A percentile compares a stretch with the other conserved stretches of the same genome.
phyloP scores from a whole-genome alignment of 1,284 basidiomycete genomes.

The Pascua guehoae region DNA sequence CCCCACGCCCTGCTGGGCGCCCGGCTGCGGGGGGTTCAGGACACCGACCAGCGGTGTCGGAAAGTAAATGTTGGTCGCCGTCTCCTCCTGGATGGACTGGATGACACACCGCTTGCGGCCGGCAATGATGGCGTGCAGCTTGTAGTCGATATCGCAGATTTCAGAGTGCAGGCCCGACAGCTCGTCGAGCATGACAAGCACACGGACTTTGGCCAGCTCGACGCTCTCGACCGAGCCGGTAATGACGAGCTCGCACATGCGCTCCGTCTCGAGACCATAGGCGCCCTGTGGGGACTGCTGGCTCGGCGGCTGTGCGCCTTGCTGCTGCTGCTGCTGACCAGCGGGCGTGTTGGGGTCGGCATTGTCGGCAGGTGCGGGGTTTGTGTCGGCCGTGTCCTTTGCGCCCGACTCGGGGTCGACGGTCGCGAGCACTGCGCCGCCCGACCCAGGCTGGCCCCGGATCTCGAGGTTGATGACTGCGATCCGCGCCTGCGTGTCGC shows the following conservation, averaged over 20 bases:
- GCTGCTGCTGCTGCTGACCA: slow-evolving; percentile 1
- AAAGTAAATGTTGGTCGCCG: slow-evolving; percentile 92
- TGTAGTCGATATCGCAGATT: slow-evolving; percentile 88
- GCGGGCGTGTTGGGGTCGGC: slow-evolving; percentile 4
- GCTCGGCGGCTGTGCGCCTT: not conserved
- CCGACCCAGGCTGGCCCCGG: slow-evolving; percentile 17
- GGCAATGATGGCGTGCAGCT: slow-evolving; percentile 86
- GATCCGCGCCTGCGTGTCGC: slow-evolving; percentile 80
- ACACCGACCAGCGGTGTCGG: slow-evolving; percentile 86
- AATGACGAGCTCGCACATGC: slow-evolving; percentile 86
- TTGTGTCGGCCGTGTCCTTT: slow-evolving; percentile 9
- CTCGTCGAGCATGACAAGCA: slow-evolving; percentile 93
- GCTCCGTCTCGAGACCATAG: slow-evolving; percentile 83
- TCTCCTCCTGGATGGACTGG: slow-evolving; percentile 94
- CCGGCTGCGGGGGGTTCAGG: slow-evolving; percentile 50
- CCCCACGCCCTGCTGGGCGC: slow-evolving; percentile 29
- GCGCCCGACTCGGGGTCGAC: slow-evolving; percentile 19
- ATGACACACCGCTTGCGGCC: slow-evolving; percentile 83
- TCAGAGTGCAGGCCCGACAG: slow-evolving; percentile 87
- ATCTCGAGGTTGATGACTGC: slow-evolving; percentile 59
- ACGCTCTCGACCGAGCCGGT: slow-evolving; percentile 82
- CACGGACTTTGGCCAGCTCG: slow-evolving; percentile 80
- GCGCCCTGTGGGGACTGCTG: slow-evolving; percentile 8
- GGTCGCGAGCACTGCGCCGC: slow-evolving; percentile 30
- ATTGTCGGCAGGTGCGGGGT: slow-evolving; percentile 5